Conservation (phyloP, 1,139 yeast genomes). For the Geotrichum cucujoidarum region DNA sequence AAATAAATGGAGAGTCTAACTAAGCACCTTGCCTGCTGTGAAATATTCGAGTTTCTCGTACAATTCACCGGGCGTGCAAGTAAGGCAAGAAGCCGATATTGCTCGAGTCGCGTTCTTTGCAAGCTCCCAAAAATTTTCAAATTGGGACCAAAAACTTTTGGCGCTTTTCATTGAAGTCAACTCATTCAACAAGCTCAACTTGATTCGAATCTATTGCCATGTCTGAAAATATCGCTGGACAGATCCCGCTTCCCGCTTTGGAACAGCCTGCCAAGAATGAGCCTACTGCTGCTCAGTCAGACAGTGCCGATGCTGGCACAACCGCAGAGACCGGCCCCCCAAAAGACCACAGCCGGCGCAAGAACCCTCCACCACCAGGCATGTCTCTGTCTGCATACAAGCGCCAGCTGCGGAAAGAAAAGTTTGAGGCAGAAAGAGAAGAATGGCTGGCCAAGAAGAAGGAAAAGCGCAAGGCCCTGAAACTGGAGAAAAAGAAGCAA, state of each 20-base stretch:
- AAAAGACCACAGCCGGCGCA: conserved; percentile 16
- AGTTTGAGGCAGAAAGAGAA: conserved; percentile 62
- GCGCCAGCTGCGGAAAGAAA: conserved; percentile 53
- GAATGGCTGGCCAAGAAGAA: conserved; percentile 51
- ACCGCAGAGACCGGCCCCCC: neutral
- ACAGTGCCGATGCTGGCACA: neutral
- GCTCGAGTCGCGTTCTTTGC: too few species aligned
- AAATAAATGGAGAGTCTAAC: too few species aligned
- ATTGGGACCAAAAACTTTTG: too few species aligned
- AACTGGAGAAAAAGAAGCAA: conserved; percentile 33
- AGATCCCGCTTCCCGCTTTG: neutral
- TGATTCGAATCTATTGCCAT: too few species aligned
- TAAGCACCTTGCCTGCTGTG: too few species aligned
- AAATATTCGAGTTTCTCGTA: too few species aligned
- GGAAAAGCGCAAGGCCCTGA: conserved; percentile 41
- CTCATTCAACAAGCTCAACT: too few species aligned
- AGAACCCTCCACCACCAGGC: conserved; percentile 40
- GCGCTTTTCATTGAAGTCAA: too few species aligned
- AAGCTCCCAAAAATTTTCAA: too few species aligned
- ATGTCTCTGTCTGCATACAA: conserved; percentile 85
- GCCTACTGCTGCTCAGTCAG: neutral
- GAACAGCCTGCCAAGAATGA: neutral
- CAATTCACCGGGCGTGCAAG: too few species aligned
- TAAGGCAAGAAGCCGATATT: too few species aligned
- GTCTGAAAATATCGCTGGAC: neutral